These are phyloP conservation scores for Picochlorum sp. DNA, from an alignment of 139 green algal species.

Conservation along the genomic window DNA sequence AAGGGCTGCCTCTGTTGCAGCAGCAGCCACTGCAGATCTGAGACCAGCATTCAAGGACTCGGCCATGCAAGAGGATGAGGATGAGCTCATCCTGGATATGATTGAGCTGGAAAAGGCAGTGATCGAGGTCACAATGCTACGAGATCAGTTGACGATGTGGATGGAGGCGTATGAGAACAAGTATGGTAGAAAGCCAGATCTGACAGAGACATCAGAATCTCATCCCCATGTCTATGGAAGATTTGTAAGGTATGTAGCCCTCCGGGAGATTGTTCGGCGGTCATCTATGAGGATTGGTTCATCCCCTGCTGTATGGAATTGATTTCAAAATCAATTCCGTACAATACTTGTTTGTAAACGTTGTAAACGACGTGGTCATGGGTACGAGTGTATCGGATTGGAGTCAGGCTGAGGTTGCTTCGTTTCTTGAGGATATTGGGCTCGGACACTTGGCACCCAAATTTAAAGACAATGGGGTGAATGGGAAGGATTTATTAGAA, in stretches of 20 bases:
- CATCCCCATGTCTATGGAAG: constrained; percentile 12
- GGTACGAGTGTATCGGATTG: constrained; percentile 1
- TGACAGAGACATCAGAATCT: constrained; percentile 7
- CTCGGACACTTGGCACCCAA: background rate
- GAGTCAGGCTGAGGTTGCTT: background rate
- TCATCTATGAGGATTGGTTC: constrained; percentile 2
- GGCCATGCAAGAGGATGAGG: background rate
- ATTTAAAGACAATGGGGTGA: constrained; percentile 10
- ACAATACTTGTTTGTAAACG: background rate
- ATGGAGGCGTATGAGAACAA: constrained; percentile 14
- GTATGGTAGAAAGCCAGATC: constrained; percentile 8
- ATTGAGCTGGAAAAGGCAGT: constrained; percentile 17
- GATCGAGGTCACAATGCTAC: constrained; percentile 12
- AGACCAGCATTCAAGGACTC: constrained; percentile 1
- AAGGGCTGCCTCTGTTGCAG: constrained; percentile 7
- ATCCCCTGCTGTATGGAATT: constrained; percentile 8
- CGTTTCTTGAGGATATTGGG: background rate
- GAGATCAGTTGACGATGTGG: constrained; percentile 13
- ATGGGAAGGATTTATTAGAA: constrained; percentile 3
- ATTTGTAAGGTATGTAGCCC: constrained; percentile 18
- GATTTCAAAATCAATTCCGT: background rate
- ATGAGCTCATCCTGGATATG: background rate
- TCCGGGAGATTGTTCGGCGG: constrained; percentile 13
- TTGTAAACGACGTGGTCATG: background rate
- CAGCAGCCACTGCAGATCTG: constrained; percentile 7